phyloP scores from a whole-genome alignment of 192 early-diverging fungal genomes.

The Spinellus fusiger region DNA sequence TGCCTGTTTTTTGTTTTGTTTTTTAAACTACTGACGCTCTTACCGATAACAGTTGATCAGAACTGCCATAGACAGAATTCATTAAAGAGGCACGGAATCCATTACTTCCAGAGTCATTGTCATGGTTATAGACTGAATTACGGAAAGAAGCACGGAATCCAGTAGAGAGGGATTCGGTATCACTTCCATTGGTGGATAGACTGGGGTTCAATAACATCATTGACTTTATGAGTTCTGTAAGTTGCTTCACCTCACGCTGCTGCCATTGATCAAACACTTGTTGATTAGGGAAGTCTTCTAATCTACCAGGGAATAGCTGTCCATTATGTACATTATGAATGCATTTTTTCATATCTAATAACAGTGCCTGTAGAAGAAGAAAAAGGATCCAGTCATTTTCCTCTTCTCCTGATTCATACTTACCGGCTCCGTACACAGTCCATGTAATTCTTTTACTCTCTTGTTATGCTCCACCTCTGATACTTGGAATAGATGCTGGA shows the following conservation, averaged over 20 bases:
- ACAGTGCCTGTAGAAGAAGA: constrained; percentile 29
- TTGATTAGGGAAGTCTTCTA: constrained; percentile 43
- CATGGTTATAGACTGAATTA: constrained; percentile 1
- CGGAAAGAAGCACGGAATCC: constrained; percentile 5
- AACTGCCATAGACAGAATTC: not conserved
- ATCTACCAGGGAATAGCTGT: constrained; percentile 26
- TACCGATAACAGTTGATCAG: not conserved
- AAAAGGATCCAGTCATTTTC: not conserved
- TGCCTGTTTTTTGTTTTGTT: not conserved
- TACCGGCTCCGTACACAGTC: constrained; percentile 41
- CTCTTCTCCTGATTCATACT: not conserved
- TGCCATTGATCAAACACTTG: constrained; percentile 51
- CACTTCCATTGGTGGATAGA: constrained; percentile 11
- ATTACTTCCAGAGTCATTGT: constrained; percentile 14
- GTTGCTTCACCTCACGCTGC: constrained; percentile 43
- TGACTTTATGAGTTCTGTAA: constrained; percentile 40
- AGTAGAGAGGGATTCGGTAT: constrained; percentile 14
- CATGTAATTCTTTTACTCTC: constrained; percentile 35
- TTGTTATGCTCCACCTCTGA: constrained; percentile 25
- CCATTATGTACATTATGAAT: constrained; percentile 36
- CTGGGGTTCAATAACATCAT: constrained; percentile 33
- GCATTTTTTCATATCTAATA: constrained; percentile 46
- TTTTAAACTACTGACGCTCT: not conserved
- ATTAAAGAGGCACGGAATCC: constrained; percentile 4
- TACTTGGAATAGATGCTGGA: constrained; percentile 38